Evolutionary conservation across 192 early-diverging fungal genomes (phyloP).

Genomic region (Paraglomus brasilianum): DNA sequence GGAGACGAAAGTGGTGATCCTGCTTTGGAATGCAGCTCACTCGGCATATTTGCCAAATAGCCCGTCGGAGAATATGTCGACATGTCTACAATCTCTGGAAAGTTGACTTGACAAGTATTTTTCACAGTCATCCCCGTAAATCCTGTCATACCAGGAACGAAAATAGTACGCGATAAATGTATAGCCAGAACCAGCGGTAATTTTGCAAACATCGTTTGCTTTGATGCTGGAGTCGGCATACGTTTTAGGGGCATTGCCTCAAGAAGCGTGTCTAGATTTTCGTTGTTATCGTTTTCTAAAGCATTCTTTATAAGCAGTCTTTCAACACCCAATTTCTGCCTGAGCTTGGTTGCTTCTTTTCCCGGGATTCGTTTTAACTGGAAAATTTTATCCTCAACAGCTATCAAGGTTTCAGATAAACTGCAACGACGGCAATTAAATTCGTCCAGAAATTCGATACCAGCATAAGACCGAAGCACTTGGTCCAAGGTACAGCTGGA

Average conservation of each 20-base stretch:
- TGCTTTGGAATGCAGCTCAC: constrained; percentile 37
- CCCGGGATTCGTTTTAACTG: background rate
- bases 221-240: constrained; percentile 10
- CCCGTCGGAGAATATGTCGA: constrained; percentile 73
- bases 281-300: constrained; percentile 8
- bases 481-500: constrained; percentile 4
- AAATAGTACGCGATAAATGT: constrained; percentile 85
- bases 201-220: constrained; percentile 85
- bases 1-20: constrained; percentile 18
- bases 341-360: background rate
- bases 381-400: constrained; percentile 7
- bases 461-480: constrained; percentile 21
- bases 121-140: constrained; percentile 56
- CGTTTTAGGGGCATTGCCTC: background rate
- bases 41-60: constrained; percentile 55
- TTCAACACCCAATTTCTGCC: background rate
- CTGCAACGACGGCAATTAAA: constrained; percentile 26
- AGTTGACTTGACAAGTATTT: constrained; percentile 72
- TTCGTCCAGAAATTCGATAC: constrained; percentile 27
- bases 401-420: constrained; percentile 19
- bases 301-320: constrained; percentile 11
- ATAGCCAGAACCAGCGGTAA: constrained; percentile 79
- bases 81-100: constrained; percentile 73
- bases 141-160: constrained; percentile 57
- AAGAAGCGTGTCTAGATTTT: background rate